Base-by-base conservation (phyloP, 768 basidiomycete genomes). In the Russula foetens region DNA sequence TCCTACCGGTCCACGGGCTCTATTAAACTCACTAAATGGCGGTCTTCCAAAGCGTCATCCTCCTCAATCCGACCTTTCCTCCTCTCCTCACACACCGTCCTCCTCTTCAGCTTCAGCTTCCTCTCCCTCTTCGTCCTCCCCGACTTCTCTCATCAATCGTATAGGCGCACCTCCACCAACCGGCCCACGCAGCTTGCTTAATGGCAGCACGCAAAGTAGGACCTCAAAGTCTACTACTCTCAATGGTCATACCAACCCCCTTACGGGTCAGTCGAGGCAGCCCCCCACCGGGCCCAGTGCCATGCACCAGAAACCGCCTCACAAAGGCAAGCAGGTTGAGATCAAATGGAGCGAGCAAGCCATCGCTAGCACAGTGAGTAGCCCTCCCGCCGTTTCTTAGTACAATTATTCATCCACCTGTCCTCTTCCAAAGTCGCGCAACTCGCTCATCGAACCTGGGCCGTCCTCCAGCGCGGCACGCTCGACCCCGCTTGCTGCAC, bases 1-100 rank as follows among this genome's bases (percentile, higher is more conserved):
- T 67, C 88, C 88, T 65, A 80, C 77, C 66, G 88, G 87, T 58
- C 88, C 88, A 48, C 75, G 88, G 62, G 88, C 88, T 47, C 76
- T 90, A 61, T 68, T 83, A 63, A 81, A 80, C 60, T 73, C 78
- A 41, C 66, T 79, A n/a, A 67, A 67, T n/a, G 64, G 67, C 28
- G 52, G 63, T 67, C 59, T 63, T 63, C 62, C 69, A 63, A 58
- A 58, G 55, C 63, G 54, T 60, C 64, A 56, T 53, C 63, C 62
- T 21, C 51, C 58, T 29, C 46, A 57, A 58, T 48, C 44, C n/a
- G 63, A 61, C 48, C 62, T 56, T 24, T 63, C 64, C 26, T 59
- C 64, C 11, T 17, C 58, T 38, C 26, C 55, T 41, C 50, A 55
- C 7, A 56, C 63, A 0, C 56, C 75, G 28, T 68, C 76, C 17